phyloP scores from a whole-genome alignment of 1,284 basidiomycete genomes.

The Apiotrichum siamense region DNA sequence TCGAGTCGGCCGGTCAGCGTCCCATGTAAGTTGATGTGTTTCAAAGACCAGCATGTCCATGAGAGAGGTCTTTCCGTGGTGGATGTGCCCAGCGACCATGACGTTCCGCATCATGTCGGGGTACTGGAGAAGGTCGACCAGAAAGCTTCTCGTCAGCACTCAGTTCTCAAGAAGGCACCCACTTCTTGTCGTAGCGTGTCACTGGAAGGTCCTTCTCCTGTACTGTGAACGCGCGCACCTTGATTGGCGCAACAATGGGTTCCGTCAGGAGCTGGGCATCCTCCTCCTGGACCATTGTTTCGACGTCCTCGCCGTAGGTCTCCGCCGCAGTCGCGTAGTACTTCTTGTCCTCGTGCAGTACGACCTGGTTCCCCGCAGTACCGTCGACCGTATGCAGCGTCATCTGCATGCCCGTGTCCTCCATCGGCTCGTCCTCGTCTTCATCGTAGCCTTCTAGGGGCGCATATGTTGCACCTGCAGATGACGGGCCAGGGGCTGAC shows the following conservation, averaged over 20 bases:
- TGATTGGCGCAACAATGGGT: slow-evolving; percentile 92
- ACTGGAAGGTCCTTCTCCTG: slow-evolving; percentile 89
- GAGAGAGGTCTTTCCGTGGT: slow-evolving; percentile 95
- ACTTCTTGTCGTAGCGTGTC: slow-evolving; percentile 91
- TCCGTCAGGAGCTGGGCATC: slow-evolving; percentile 92
- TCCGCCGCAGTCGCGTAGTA: slow-evolving; percentile 93
- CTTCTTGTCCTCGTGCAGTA: slow-evolving; percentile 95
- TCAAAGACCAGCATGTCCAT: slow-evolving; percentile 96
- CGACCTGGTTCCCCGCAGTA: slow-evolving; percentile 62
- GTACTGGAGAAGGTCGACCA: slow-evolving; percentile 85
- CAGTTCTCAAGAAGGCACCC: slow-evolving; percentile 35
- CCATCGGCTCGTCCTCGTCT: slow-evolving; percentile 35
- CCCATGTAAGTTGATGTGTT: slow-evolving; percentile 91
- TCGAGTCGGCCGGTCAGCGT: slow-evolving; percentile 79
- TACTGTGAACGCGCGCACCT: slow-evolving; percentile 83
- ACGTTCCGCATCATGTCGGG: slow-evolving; percentile 95
- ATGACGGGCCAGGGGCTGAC: slow-evolving; percentile 33
- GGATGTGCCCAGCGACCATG: slow-evolving; percentile 88
- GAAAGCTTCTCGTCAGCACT: slow-evolving; percentile 57
- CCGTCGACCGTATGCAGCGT: slow-evolving; percentile 43
- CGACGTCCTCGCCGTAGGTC: slow-evolving; percentile 88
- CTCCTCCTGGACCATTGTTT: slow-evolving; percentile 96
- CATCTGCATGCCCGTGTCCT: slow-evolving; percentile 38
- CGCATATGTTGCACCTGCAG: slow-evolving; percentile 30
- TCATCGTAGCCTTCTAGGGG: slow-evolving; percentile 47